Evolutionary conservation across 2,329 filamentous ascomycete species (phyloP).

Genomic region (Pseudogymnoascus sp.): DNA sequence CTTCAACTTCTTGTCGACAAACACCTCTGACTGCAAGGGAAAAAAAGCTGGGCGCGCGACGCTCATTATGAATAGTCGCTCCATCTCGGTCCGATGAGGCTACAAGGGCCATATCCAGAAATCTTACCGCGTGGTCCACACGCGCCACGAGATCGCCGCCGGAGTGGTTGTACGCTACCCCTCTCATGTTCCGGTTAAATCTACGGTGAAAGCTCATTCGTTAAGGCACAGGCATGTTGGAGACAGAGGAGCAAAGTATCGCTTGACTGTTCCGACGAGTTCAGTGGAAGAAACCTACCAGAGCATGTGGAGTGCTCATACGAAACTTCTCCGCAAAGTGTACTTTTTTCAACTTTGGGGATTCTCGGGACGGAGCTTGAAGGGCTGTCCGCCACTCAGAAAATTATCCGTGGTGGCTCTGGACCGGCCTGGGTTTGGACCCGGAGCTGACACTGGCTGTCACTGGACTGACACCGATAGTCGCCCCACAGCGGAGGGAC

Average conservation of each 20-base stretch:
- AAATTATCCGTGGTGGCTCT: background rate
- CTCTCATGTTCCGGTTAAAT: constrained; percentile 6
- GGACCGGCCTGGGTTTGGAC: background rate
- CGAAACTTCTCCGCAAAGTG: background rate
- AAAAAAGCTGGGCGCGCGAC: background rate
- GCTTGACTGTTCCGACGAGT: background rate
- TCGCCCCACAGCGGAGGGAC: background rate
- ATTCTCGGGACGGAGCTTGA: background rate
- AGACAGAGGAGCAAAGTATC: background rate
- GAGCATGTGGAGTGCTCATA: background rate
- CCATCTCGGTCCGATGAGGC: background rate
- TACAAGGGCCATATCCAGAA: background rate
- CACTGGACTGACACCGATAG: background rate
- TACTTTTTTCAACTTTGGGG: background rate
- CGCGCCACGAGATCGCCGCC: constrained; percentile 5
- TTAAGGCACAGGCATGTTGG: background rate
- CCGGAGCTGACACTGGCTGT: background rate
- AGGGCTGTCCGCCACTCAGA: background rate
- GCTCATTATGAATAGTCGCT: constrained; percentile 1
- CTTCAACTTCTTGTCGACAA: background rate
- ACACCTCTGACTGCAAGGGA: background rate
- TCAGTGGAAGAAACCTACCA: background rate
- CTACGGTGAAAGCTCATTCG: background rate
- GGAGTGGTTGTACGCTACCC: constrained; percentile 1
- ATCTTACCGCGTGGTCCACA: constrained; percentile 3